Evolutionary conservation across 306 rosid species (phyloP), one percentile per base, ranked within the genome.

Genomic region (Pyrus betulifolia): DNA sequence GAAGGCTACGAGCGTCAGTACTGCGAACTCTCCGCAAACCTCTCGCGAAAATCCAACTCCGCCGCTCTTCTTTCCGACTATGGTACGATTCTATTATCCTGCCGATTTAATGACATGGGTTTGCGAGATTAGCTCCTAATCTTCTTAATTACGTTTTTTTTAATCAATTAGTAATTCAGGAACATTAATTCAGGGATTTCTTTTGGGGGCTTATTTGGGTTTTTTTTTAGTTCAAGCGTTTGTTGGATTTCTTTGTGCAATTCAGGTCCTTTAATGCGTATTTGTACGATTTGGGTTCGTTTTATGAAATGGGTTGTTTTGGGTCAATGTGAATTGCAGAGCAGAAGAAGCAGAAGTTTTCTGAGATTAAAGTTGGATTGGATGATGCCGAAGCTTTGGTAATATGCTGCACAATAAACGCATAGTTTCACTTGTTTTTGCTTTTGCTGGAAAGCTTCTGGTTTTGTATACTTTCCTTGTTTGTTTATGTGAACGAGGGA

Each of bases 1-100:
- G 92, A 92, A 86, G 96, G 97, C 27, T 92, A 92, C 80, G 97
- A 92, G 84, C 96, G 97, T 66, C 97, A 92, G 79, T 92, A 90
- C 88, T 92, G 96, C 59, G 97, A 92, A 76, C 97, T 92, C 79
- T 92, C 97, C 52, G 92, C 93, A 57, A 90, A 88, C 79, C 91
- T 92, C 71, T 84, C 97, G 2, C 87, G 96, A 28, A 92, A 92
- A 90, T 92, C 93, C 71, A 86, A 75, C 85, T 87, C 96, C 3
- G 63, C 85, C 5, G 74, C 91, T 69, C 86, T 80, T 86, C 79
- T 87, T 77, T 75, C 93, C 27, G 87, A 83, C 44, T 88, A 79
- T 78, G 96, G 91, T 87, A 77, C 19, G 8, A 45, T 25, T 17
- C 8, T 25, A 11, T 64, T 15, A 6, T 6, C 46, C 27, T 46